A percentile compares a stretch with the other conserved stretches of the same genome.
phyloP scores from a whole-genome alignment of 2,329 filamentous ascomycete species.

The Fusarium devonianum region DNA sequence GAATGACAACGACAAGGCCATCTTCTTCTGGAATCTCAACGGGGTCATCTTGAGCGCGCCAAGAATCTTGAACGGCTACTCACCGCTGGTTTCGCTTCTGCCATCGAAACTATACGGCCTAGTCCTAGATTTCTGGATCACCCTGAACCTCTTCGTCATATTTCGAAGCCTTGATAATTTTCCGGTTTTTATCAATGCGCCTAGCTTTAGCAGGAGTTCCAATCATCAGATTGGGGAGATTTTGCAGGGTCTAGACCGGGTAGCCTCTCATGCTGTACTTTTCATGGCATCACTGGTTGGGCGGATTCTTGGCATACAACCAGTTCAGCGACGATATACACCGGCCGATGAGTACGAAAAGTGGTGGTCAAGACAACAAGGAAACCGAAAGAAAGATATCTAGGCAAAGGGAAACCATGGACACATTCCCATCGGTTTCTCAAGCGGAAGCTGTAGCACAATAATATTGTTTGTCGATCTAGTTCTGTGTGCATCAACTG shows the following conservation, averaged over 20 bases:
- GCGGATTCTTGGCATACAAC: not conserved
- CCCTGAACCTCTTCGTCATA: slow-evolving; percentile 41
- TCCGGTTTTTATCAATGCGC: slow-evolving; percentile 38
- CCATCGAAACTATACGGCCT: slow-evolving; percentile 22
- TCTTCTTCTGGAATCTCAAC: slow-evolving; percentile 61
- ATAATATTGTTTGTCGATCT: too few relatives aligned
- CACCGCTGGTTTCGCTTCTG: not conserved
- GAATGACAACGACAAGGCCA: slow-evolving; percentile 52
- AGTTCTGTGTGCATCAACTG: too few relatives aligned
- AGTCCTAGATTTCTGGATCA: slow-evolving; percentile 41
- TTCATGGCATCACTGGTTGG: slow-evolving; percentile 10
- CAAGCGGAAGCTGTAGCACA: too few relatives aligned
- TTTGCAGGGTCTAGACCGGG: not conserved
- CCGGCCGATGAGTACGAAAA: not conserved
- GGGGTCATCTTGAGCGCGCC: slow-evolving; percentile 46
- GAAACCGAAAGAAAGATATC: accelerated
- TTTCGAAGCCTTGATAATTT: slow-evolving; percentile 43
- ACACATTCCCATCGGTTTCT: too few relatives aligned
- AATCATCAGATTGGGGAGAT: accelerated
- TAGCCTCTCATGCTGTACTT: slow-evolving; percentile 1
- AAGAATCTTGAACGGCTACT: not conserved
- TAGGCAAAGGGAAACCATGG: too few relatives aligned
- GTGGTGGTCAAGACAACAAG: not conserved
- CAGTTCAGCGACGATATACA: slow-evolving; percentile 8
- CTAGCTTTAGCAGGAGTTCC: accelerated